phyloP scores from a whole-genome alignment of 2,329 filamentous ascomycete species.

The Trichoderma aggressivum region DNA sequence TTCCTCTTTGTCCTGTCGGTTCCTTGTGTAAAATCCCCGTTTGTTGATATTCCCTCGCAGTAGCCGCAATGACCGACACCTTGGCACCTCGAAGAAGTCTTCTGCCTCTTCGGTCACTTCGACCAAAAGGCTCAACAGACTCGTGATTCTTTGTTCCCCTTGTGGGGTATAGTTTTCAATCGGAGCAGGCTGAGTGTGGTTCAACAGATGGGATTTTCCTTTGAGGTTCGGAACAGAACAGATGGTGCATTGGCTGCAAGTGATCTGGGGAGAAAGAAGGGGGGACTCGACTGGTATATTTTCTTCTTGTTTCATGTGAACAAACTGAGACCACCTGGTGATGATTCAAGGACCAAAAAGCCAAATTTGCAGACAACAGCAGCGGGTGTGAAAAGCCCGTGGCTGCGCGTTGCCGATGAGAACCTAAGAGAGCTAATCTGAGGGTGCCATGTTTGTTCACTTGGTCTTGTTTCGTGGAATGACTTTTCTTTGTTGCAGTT shows the following conservation, averaged over 20 bases:
- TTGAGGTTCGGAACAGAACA: not conserved
- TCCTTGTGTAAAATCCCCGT: not conserved
- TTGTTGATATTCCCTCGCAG: constrained; percentile 12
- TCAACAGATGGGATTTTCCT: not conserved
- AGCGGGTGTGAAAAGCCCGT: constrained; percentile 10
- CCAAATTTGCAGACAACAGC: constrained; percentile 56
- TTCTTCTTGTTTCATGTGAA: not conserved
- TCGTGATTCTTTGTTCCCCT: constrained; percentile 29
- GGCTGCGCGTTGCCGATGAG: constrained; percentile 47
- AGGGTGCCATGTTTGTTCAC: constrained; percentile 35
- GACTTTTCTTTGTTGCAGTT: not conserved
- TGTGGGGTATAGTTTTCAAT: constrained; percentile 52
- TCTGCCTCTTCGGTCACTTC: not conserved
- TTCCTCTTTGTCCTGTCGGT: not conserved
- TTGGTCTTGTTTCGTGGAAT: not conserved
- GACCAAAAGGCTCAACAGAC: not conserved
- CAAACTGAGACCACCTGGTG: constrained; percentile 38
- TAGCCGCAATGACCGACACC: constrained; percentile 39
- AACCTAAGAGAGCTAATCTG: constrained; percentile 57
- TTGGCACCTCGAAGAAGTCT: constrained; percentile 22
- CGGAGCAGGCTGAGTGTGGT: constrained; percentile 41
- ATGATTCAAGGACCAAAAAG: constrained; percentile 55
- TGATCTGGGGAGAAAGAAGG: constrained; percentile 17
- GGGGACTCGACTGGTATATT: not conserved
- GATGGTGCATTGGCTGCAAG: not conserved